Base-by-base conservation (phyloP, 176 grass and related monocot species). In the Lolium rigidum region DNA sequence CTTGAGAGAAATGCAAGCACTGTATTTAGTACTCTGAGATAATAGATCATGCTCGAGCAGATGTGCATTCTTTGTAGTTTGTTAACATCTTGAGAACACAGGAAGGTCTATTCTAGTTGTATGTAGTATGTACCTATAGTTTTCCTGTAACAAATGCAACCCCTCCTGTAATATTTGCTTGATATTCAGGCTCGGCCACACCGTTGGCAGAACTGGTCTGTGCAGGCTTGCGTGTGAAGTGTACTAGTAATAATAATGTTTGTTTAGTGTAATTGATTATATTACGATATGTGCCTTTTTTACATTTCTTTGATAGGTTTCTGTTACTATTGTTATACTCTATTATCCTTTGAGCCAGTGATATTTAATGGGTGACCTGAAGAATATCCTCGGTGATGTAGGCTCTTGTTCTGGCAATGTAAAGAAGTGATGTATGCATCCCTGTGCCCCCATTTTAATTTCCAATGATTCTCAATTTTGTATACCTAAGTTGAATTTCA, bases 61-160 rank as follows among this genome's bases (percentile, higher is more conserved):
- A 51, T 28, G 83, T 1, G 10, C 0, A 25, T 50, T 70, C 69
- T 44, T 58, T 82, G 70, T 76, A 52, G 77, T 11, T 67, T 74
- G 24, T 37, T 31, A 18, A 52, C n/a, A 26, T 31, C 47, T 77
- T 51, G 6, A 67, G 28, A 67, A 74, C 35, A 21, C 24, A 83
- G 3, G 37, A 67, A 50, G 25, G 7, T 78, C 60, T 49, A 48
- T 48, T 67, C 13, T 61, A 83, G 69, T 24, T 74, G 51, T 73
- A 66, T 80, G 35, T 90, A 84, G 13, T 90, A 78, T 64, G 38
- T 60, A 41, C 38, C 9, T 26, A 16, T 67, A 90, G 57, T 25
- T 31, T 55, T 75, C 15, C 12, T 90, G 89, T 74, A 90, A 83
- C 73, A 18, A 35, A 69, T 90, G 73, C 56, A 69, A 68, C 6